phyloP scores from a whole-genome alignment of 1,139 yeast genomes.

The Candida gigantensis region DNA sequence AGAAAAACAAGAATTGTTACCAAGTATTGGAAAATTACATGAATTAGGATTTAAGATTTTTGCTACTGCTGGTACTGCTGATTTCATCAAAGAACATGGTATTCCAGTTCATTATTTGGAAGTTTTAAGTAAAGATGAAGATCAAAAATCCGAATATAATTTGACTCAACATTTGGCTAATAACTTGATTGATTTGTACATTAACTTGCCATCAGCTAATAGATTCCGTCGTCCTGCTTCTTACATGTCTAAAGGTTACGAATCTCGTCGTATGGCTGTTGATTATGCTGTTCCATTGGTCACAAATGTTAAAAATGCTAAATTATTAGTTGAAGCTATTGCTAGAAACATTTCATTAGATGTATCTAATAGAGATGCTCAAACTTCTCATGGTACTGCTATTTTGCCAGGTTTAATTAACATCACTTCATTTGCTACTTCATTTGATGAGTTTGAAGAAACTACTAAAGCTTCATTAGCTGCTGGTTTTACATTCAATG shows the following conservation, averaged over 20 bases:
- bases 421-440: conserved; percentile 77
- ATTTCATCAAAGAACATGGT: conserved; percentile 92
- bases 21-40: conserved; percentile 77
- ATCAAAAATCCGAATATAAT: conserved; percentile 90
- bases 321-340: conserved; percentile 89
- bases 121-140: conserved; percentile 71
- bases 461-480: conserved; percentile 73
- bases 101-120: conserved; percentile 95
- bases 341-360: conserved; percentile 69
- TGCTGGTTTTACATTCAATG: conserved; percentile 87
- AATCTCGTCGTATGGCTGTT: conserved; percentile 99
- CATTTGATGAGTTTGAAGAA: conserved; percentile 61
- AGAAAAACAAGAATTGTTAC: conserved; percentile 91
- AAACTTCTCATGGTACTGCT: conserved; percentile 83
- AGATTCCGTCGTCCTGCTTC: conserved; percentile 98
- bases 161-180: conserved; percentile 95
- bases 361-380: conserved; percentile 80
- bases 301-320: conserved; percentile 97
- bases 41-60: conserved; percentile 87
- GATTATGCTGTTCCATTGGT: conserved; percentile 97
- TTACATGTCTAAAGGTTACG: conserved; percentile 96
- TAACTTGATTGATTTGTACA: conserved; percentile 92
- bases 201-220: conserved; percentile 95
- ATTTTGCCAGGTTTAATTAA: conserved; percentile 86
- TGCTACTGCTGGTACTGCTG: conserved; percentile 99